A percentile compares a stretch with the other conserved stretches of the same genome.
These are phyloP conservation scores for Verticillium isaacii DNA, from an alignment of 2,329 filamentous ascomycete species.

Conservation along the genomic window DNA sequence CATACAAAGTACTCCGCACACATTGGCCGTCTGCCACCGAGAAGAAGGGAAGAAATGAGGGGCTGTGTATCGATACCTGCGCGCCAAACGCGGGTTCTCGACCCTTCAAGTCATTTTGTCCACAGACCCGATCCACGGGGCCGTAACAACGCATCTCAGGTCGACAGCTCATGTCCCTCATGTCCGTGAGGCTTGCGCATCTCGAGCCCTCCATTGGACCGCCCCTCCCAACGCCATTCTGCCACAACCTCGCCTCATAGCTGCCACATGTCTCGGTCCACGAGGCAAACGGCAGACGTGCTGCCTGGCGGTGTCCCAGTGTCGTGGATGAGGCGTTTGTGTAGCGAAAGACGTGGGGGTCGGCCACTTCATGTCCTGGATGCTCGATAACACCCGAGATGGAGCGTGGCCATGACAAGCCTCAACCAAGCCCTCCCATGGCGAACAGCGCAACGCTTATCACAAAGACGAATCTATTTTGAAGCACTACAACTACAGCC, in stretches of 20 bases:
- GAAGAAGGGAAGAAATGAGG: too few relatives aligned
- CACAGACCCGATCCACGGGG: neutral
- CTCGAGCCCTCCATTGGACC: neutral
- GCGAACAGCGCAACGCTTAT: neutral
- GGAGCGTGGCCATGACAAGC: neutral
- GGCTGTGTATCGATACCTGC: neutral
- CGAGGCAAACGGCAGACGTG: neutral
- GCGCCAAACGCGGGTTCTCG: neutral
- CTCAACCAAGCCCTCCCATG: neutral
- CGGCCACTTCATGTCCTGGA: neutral
- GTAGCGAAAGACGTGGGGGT: neutral
- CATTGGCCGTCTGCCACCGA: neutral
- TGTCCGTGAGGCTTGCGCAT: neutral
- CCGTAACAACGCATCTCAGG: neutral
- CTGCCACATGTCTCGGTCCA: constrained; percentile 1
- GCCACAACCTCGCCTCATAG: constrained; percentile 2
- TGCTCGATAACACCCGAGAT: neutral
- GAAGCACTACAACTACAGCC: neutral
- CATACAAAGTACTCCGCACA: neutral
- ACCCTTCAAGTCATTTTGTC: neutral
- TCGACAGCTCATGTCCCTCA: neutral
- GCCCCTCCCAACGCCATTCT: neutral
- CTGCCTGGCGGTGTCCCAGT: neutral
- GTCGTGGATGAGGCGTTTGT: neutral
- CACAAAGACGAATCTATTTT: neutral